Conservation (phyloP, 208 protist species). For the Trypanosoma vivax region DNA sequence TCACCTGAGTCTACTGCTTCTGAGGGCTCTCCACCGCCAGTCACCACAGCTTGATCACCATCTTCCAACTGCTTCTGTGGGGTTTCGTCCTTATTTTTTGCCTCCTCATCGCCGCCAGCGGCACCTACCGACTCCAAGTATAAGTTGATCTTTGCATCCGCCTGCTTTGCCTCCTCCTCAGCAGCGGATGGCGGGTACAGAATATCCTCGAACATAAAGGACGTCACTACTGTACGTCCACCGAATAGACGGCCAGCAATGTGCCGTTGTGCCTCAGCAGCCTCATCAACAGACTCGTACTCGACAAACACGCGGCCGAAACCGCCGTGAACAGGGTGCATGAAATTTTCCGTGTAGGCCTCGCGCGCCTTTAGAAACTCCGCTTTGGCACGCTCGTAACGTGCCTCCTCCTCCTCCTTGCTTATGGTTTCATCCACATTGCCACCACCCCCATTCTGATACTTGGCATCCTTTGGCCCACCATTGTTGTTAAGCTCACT, state of each 20-base stretch:
- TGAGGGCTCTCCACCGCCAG: not conserved
- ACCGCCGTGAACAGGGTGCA: constrained; percentile 77
- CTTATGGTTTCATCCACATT: constrained; percentile 19
- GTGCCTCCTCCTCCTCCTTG: constrained; percentile 27
- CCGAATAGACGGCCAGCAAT: constrained; percentile 82
- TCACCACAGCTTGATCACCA: not conserved
- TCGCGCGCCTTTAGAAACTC: constrained; percentile 45
- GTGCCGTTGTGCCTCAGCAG: constrained; percentile 61
- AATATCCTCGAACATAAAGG: constrained; percentile 86
- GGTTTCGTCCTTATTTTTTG: constrained; percentile 1
- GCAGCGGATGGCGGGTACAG: constrained; percentile 22
- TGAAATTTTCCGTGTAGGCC: constrained; percentile 46
- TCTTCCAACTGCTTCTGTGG: not conserved
- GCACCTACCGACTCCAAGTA: constrained; percentile 19
- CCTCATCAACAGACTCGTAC: constrained; percentile 84
- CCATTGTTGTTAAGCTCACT: too few species aligned
- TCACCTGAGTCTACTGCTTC: too few species aligned
- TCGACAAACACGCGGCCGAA: constrained; percentile 83
- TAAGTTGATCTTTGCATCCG: constrained; percentile 22
- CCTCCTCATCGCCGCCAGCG: constrained; percentile 14
- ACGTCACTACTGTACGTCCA: constrained; percentile 82
- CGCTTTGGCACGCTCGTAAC: constrained; percentile 42
- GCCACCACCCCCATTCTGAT: constrained; percentile 13
- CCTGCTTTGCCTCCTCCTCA: constrained; percentile 19
- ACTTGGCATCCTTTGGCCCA: not conserved